Percentiles rank a stretch among this genome's conserved stretches.
Evolutionary conservation across 2,329 filamentous ascomycete species (phyloP).

Genomic region (Kalmusia sp.): DNA sequence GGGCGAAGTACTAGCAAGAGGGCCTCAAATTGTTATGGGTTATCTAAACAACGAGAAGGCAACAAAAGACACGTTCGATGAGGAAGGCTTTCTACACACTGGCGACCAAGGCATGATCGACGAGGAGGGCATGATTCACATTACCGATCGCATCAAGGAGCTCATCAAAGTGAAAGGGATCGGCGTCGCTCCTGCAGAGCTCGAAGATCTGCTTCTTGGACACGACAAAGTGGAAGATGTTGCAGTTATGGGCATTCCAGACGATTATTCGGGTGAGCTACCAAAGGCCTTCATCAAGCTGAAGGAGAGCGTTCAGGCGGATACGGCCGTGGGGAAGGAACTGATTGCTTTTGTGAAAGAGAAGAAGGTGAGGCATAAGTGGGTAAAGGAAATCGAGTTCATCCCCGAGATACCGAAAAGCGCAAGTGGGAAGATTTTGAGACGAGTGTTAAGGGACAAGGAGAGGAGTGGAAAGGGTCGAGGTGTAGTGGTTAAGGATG

Average conservation of each 20-base stretch:
- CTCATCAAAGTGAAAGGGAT: slow-evolving; percentile 73
- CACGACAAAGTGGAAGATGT: slow-evolving; percentile 64
- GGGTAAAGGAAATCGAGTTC: slow-evolving; percentile 55
- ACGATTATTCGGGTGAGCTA: slow-evolving; percentile 60
- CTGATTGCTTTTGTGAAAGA: slow-evolving; percentile 52
- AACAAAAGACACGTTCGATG: slow-evolving; percentile 44
- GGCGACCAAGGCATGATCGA: slow-evolving; percentile 56
- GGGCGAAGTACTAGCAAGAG: slow-evolving; percentile 50
- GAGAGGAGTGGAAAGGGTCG: slow-evolving; percentile 46
- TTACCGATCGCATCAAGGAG: slow-evolving; percentile 70
- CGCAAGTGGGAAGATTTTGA: slow-evolving; percentile 56
- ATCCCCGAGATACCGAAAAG: slow-evolving; percentile 57
- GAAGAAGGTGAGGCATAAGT: slow-evolving; percentile 57
- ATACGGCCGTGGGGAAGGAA: slow-evolving; percentile 45
- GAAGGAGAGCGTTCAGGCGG: slow-evolving; percentile 40
- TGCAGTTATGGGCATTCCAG: slow-evolving; percentile 61
- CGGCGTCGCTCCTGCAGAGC: slow-evolving; percentile 67
- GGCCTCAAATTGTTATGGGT: slow-evolving; percentile 51
- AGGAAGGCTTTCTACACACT: slow-evolving; percentile 49
- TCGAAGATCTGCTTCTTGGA: slow-evolving; percentile 68
- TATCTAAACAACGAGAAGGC: slow-evolving; percentile 52
- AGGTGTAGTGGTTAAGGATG: slow-evolving; percentile 32
- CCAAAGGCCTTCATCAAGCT: slow-evolving; percentile 55
- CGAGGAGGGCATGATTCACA: slow-evolving; percentile 62
- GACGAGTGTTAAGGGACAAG: slow-evolving; percentile 53